A percentile compares a stretch with the other conserved stretches of the same genome.
Evolutionary conservation across 345 rosid species (phyloP).

Genomic region (Microcos paniculata): DNA sequence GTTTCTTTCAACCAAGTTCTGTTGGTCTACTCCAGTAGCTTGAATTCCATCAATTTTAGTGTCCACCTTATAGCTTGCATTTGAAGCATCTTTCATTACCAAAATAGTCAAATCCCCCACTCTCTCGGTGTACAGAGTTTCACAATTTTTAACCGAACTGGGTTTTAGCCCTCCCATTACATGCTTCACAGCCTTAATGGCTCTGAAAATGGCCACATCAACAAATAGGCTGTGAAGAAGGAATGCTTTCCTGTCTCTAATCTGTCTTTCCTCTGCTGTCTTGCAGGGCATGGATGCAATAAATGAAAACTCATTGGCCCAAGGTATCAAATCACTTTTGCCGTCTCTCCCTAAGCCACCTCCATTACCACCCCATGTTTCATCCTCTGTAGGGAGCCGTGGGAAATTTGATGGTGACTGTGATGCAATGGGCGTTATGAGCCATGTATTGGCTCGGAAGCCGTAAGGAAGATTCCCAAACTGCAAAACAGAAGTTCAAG

Average conservation of each 20-base stretch:
- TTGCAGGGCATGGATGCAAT: slow-evolving; percentile 89
- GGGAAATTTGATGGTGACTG: slow-evolving; percentile 71
- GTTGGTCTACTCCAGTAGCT: slow-evolving; percentile 58
- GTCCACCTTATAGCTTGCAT: slow-evolving; percentile 81
- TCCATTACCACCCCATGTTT: slow-evolving; percentile 89
- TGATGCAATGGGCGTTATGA: slow-evolving; percentile 76
- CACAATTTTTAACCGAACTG: slow-evolving; percentile 25
- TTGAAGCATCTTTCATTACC: slow-evolving; percentile 58
- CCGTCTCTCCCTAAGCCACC: slow-evolving; percentile 94
- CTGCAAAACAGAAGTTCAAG: slow-evolving; percentile 34
- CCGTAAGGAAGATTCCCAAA: slow-evolving; percentile 99
- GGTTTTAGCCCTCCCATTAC: slow-evolving; percentile 45
- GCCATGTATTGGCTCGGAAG: slow-evolving; percentile 98
- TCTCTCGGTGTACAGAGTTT: slow-evolving; percentile 51
- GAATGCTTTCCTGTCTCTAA: slow-evolving; percentile 91
- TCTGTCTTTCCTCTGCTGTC: slow-evolving; percentile 89
- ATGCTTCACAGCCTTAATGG: slow-evolving; percentile 71
- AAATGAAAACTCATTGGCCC: slow-evolving; percentile 75
- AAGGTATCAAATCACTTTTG: slow-evolving; percentile 68
- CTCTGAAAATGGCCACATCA: slow-evolving; percentile 80
- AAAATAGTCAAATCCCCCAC: slow-evolving; percentile 71
- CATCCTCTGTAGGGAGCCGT: slow-evolving; percentile 83
- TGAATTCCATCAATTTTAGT: slow-evolving; percentile 90
- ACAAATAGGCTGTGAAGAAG: slow-evolving; percentile 95
- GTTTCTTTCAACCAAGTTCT: slow-evolving; percentile 68